These are phyloP conservation scores for Diaporthe humulicola DNA, from an alignment of 2,329 filamentous ascomycete species.

Conservation along the genomic window DNA sequence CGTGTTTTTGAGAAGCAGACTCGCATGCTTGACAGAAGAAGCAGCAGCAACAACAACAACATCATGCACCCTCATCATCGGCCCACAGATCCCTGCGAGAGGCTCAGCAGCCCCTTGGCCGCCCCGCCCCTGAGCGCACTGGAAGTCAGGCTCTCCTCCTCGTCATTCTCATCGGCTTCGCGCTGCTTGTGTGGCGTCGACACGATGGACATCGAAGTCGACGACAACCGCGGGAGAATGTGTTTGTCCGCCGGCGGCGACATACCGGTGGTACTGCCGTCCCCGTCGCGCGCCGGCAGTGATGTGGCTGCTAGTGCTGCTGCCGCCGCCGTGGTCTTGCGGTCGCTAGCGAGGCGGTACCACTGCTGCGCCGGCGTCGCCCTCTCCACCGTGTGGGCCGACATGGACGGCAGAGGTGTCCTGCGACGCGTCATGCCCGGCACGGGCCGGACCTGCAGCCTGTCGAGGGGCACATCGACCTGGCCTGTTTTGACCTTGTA, in stretches of 20 bases:
- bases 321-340: conserved; percentile 40
- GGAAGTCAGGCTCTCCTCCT: conserved; percentile 54
- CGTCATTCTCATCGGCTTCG: conserved; percentile 44
- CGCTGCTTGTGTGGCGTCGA: conserved; percentile 42
- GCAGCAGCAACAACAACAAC: neutral
- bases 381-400: conserved; percentile 37
- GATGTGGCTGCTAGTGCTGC: neutral
- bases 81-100: conserved; percentile 45
- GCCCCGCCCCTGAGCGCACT: conserved; percentile 63
- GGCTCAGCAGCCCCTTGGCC: conserved; percentile 65
- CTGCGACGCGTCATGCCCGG: conserved; percentile 41
- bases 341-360: conserved; percentile 35
- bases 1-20: neutral
- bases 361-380: conserved; percentile 39
- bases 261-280: conserved; percentile 27
- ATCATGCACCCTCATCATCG: neutral
- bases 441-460: conserved; percentile 62
- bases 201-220: conserved; percentile 10
- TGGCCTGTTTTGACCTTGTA: conserved; percentile 85
- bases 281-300: neutral
- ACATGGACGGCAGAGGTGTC: conserved; percentile 39
- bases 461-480: conserved; percentile 72
- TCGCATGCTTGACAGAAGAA: neutral
- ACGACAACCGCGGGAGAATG: conserved; percentile 40
- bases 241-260: conserved; percentile 43